Evolutionary conservation across 306 rosid species (phyloP), one percentile per base, ranked within the genome.

Genomic region (Senna siamea): DNA sequence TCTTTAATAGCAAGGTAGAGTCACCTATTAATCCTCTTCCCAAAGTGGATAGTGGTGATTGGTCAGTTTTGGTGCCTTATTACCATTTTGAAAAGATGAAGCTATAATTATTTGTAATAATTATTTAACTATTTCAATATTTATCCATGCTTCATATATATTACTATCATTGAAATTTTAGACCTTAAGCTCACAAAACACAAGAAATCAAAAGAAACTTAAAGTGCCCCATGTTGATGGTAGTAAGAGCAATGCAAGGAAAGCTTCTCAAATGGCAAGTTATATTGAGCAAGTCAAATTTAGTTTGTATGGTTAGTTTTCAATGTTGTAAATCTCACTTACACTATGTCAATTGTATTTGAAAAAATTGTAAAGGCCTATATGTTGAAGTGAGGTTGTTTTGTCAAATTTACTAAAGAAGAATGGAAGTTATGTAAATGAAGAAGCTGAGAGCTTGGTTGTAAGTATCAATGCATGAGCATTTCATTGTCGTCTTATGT

Each of bases 241-340:
- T 51, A 51, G 57, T 51, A 51, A n/a, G 9, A 51, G 57, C 23
- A 17, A 51, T 51, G 57, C 57, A n/a, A 51, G 57, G 9, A 51
- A n/a, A 51, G 19, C 2, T 51, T 22, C 23, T 51, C 26, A 51
- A n/a, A 51, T 51, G 57, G 57, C n/a, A 51, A n/a, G 28, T 51
- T 51, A n/a, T 2, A 8, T 17, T 51, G 9, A 1, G 57, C n/a
- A n/a, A n/a, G n/a, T n/a, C n/a, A n/a, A n/a, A n/a, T n/a, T n/a
- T n/a, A n/a, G n/a, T n/a, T n/a, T n/a, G n/a, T n/a, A n/a, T n/a
- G n/a, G n/a, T n/a, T n/a, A n/a, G n/a, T n/a, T n/a, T n/a, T n/a
- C n/a, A n/a, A n/a, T n/a, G n/a, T n/a, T n/a, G n/a, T n/a, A n/a
- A n/a, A n/a, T n/a, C n/a, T n/a, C n/a, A n/a, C n/a, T n/a, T n/a